A percentile compares a stretch with the other conserved stretches of the same genome.
Evolutionary conservation across 768 basidiomycete species (phyloP).

Genomic region (Agaricus blazei): DNA sequence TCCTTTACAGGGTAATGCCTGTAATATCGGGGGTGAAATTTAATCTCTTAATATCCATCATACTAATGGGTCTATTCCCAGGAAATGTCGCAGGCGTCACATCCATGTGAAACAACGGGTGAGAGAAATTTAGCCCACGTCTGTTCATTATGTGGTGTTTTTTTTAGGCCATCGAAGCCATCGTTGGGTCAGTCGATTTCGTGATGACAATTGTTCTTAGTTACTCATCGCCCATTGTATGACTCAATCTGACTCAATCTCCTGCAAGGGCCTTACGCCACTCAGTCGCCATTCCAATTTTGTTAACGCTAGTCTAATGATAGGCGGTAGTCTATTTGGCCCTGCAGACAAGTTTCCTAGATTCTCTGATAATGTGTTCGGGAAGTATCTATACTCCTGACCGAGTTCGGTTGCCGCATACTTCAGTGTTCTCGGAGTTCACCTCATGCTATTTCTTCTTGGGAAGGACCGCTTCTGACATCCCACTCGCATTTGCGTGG

Average conservation of each 20-base stretch:
- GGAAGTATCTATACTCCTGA: conserved; percentile 52
- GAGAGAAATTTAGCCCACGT: conserved; percentile 49
- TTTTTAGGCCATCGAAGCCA: conserved; percentile 52
- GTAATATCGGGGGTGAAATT: background rate
- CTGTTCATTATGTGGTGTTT: conserved; percentile 52
- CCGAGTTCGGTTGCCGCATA: conserved; percentile 44
- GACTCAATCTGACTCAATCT: background rate
- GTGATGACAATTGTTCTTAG: conserved; percentile 4
- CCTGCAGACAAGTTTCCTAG: conserved; percentile 43
- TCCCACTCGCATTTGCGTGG: background rate
- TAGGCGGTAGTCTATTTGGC: conserved; percentile 56
- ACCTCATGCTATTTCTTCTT: conserved; percentile 41
- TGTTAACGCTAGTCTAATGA: conserved; percentile 37
- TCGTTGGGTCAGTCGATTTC: conserved; percentile 42
- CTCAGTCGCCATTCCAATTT: background rate
- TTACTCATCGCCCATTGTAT: background rate
- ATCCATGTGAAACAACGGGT: conserved; percentile 60
- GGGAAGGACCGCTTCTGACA: conserved; percentile 39
- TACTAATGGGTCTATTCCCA: conserved; percentile 50
- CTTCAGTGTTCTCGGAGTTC: conserved; percentile 33
- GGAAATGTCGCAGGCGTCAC: conserved; percentile 61
- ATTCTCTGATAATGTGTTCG: conserved; percentile 40
- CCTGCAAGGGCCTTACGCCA: background rate
- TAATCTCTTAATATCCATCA: background rate
- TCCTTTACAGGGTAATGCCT: background rate